Base-by-base conservation (phyloP, 139 green algal genomes). In the Pleodorina starrii region DNA sequence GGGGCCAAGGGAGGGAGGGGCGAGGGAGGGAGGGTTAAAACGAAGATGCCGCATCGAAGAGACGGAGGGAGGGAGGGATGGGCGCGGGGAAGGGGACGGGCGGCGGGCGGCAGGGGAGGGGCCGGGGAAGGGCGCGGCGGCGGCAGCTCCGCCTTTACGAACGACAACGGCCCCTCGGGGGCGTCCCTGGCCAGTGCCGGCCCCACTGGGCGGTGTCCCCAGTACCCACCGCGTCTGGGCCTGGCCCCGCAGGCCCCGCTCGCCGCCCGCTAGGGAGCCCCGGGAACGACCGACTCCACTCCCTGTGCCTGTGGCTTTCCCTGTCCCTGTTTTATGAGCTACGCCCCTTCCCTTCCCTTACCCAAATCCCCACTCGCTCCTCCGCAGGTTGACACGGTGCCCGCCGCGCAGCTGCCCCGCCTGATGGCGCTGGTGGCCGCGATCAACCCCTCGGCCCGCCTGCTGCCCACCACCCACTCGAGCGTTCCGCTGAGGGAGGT, bases 391-490 rank as follows among this genome's bases (percentile, higher is more conserved):
- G 90, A 92, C 77, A 87, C 86, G 17, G 88, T 91, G 38, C 21
- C 88, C 16, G 6, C 69, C 23, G 79, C 3, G 3, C 48, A 85
- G 35, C 46, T 86, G 35, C 86, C 60, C 0, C 79, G 59, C 0
- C 71, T 97, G 25, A 23, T 88, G 68, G 85, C 76, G 0, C 79
- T 95, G 25, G 69, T 97, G 43, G 36, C 48, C 29, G 59, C 44
- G 6, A 90, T 97, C 23, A 97, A 97, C 91, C 94, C 95, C 16
- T 51, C 29, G 10, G 94, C 95, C 23, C 40, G 81, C 11, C 25
- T 97, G 44, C 46, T 97, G 42, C 85, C 85, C 38, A 91, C 84
- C 32, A 73, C 1, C 21, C 59, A 93, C 21, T 90, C 42, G 21
- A 1, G 80, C 3, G 89, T 97, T 59, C 32, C 44, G 0, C 68